phyloP scores from a whole-genome alignment of 768 basidiomycete species.

The Kwoniella mangroviensis region DNA sequence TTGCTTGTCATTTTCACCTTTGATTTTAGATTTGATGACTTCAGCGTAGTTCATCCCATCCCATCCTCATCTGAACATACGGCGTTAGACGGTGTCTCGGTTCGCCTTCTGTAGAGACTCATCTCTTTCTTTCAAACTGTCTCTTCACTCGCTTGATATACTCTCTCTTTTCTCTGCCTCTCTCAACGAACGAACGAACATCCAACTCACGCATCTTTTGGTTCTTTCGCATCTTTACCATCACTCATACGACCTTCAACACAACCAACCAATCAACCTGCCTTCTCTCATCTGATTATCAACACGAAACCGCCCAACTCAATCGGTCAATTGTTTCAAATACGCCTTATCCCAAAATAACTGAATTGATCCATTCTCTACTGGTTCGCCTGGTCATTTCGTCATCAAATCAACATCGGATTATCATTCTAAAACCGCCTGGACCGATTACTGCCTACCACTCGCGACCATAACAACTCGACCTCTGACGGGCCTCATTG shows the following conservation, averaged over 20 bases:
- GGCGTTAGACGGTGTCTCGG: conserved; percentile 23
- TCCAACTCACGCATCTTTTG: conserved; percentile 15
- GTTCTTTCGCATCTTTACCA: conserved; percentile 2
- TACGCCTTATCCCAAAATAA: conserved; percentile 3
- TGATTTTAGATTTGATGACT: conserved; percentile 12
- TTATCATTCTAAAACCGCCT: conserved; percentile 24
- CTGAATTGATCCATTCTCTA: conserved; percentile 5
- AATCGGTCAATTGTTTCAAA: conserved; percentile 13
- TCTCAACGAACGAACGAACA: conserved; percentile 5
- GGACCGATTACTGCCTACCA: conserved; percentile 13
- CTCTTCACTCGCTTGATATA: conserved; percentile 19
- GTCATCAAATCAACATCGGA: conserved; percentile 4
- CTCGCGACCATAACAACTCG: background rate
- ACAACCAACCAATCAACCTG: conserved; percentile 16
- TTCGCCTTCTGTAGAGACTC: conserved; percentile 14
- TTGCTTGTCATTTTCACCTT: conserved; percentile 9
- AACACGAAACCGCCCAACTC: conserved; percentile 1
- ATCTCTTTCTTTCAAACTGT: conserved; percentile 7
- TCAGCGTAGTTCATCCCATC: conserved; percentile 15
- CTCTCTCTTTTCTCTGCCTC: conserved; percentile 6
- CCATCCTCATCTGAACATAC: conserved; percentile 5
- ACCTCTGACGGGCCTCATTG: conserved; percentile 26
- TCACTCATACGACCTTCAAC: background rate
- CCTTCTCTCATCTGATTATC: conserved; percentile 10
- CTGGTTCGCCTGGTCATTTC: conserved; percentile 6